Conservation (phyloP, 176 grass and related monocot genomes). For the Aegilops bicornis region DNA sequence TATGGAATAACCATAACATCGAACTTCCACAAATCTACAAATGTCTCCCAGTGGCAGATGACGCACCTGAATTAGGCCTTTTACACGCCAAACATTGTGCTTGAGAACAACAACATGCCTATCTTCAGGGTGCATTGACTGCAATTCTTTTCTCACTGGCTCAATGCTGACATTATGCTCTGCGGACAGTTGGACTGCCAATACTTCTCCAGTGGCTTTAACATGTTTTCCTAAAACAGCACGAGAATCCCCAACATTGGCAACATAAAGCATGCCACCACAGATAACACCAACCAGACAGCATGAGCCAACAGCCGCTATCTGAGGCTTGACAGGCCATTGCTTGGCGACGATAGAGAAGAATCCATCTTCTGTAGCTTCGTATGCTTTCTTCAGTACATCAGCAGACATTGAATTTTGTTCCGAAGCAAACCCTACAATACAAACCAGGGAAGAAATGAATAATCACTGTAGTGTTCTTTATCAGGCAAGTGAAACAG, state of each 20-base stretch:
- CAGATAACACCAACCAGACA: conserved; percentile 86
- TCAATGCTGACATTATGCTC: conserved; percentile 94
- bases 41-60: conserved; percentile 1
- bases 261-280: conserved; percentile 71
- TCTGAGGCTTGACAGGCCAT: conserved; percentile 88
- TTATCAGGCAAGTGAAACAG: neutral
- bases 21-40: neutral
- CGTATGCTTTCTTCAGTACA: conserved; percentile 87
- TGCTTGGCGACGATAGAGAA: conserved; percentile 79
- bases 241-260: conserved; percentile 86
- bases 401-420: conserved; percentile 80
- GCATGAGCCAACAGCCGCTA: conserved; percentile 91
- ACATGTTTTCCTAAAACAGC: conserved; percentile 75
- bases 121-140: conserved; percentile 81
- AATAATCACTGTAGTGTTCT: neutral
- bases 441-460: conserved; percentile 16
- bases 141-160: conserved; percentile 77
- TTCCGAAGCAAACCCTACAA: conserved; percentile 80
- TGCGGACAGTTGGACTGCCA: conserved; percentile 83
- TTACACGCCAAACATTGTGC: conserved; percentile 98
- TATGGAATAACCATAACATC: neutral
- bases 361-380: conserved; percentile 94
- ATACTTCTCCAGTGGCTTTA: conserved; percentile 81
- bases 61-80: conserved; percentile 87
- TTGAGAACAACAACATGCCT: conserved; percentile 83